Base-by-base conservation (phyloP, 2,329 filamentous ascomycete species). In the Sporothrix dimorphospora region DNA sequence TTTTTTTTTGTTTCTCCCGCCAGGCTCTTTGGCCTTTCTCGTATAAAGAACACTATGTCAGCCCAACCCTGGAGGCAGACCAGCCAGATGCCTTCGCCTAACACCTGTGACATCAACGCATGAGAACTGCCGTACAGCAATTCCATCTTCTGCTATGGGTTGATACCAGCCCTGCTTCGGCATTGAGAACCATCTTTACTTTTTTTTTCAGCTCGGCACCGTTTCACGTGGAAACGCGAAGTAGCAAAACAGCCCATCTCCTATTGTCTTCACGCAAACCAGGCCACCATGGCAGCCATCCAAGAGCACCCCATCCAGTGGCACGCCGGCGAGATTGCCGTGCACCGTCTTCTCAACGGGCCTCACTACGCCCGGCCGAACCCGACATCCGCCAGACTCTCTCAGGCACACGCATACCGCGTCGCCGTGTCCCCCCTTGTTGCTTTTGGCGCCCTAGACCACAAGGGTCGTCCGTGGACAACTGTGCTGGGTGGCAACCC, bases 401-500 rank as follows among this genome's bases (percentile, higher is more conserved):
- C 89, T 0, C 83, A 85, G 5, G 84, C 88, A 19, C 90, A 91
- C 27, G 88, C 84, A 1, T 82, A 85, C 74, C 86, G 92, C 74
- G 84, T 94, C 3, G 83, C 86, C 68, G 81, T 82, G 19, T 90
- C 89, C 0, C 89, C 92, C 0, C 83, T 96, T 8, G 83, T 96
- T 16, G 92, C 92, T 0, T 81, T 97, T 21, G 93, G 93, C 0
- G 88, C 92, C 0, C 81, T 94, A 1, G 93, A 96, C 77, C 21
- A n/a, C 11, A 77, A 89, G 24, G 86, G 86, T 1, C 83, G 88
- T 24, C 92, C 92, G 1, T 97, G 93, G 93, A 91, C 91, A 19
- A 91, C 91, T 0, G 74, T 97, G 8, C 92, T 91, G 89, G 92
- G 92, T n/a, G 93, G 93, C 19, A 83, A 90, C 72, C 80, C 86